These are phyloP conservation scores for Chlamydomonas sphaeroides DNA, from an alignment of 139 green algal species.

Conservation along the genomic window DNA sequence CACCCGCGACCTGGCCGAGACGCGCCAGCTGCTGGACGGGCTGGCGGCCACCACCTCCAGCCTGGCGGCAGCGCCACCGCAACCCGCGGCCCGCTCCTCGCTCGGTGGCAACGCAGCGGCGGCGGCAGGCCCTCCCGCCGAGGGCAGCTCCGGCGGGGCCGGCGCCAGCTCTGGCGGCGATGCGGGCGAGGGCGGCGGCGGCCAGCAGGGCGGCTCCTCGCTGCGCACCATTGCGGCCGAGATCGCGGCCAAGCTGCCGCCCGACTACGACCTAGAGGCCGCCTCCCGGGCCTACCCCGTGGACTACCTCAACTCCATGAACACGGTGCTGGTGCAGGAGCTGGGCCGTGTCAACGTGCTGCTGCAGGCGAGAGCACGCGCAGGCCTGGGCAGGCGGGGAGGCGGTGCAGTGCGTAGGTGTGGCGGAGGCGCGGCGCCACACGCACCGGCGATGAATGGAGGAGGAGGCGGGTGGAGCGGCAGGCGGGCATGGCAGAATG, in stretches of 20 bases:
- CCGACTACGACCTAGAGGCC: slow-evolving; percentile 72
- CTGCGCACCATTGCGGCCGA: slow-evolving; percentile 61
- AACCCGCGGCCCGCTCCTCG: too few relatives aligned
- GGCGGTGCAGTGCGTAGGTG: too few relatives aligned
- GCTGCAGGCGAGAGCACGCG: slow-evolving; percentile 51
- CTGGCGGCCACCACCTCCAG: slow-evolving; percentile 1
- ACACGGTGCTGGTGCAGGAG: slow-evolving; percentile 83
- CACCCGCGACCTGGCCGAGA: slow-evolving; percentile 69
- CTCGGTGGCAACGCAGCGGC: background rate
- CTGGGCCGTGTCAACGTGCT: slow-evolving; percentile 77
- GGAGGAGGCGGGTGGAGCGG: too few relatives aligned
- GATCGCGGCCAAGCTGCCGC: slow-evolving; percentile 67
- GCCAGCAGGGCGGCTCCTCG: background rate
- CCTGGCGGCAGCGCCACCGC: background rate
- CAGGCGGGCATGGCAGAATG: too few relatives aligned
- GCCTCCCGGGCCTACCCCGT: slow-evolving; percentile 60
- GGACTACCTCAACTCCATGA: slow-evolving; percentile 80
- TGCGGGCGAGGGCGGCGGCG: background rate
- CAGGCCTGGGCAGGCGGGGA: too few relatives aligned
- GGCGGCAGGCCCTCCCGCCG: too few relatives aligned
- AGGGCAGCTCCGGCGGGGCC: too few relatives aligned
- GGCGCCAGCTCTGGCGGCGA: too few relatives aligned
- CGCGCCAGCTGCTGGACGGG: slow-evolving; percentile 39
- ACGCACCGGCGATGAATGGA: too few relatives aligned
- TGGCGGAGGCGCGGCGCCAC: too few relatives aligned